A percentile compares a stretch with the other conserved stretches of the same genome.
Evolutionary conservation across 2,329 filamentous ascomycete species (phyloP).

Genomic region (Fusarium temperatum): DNA sequence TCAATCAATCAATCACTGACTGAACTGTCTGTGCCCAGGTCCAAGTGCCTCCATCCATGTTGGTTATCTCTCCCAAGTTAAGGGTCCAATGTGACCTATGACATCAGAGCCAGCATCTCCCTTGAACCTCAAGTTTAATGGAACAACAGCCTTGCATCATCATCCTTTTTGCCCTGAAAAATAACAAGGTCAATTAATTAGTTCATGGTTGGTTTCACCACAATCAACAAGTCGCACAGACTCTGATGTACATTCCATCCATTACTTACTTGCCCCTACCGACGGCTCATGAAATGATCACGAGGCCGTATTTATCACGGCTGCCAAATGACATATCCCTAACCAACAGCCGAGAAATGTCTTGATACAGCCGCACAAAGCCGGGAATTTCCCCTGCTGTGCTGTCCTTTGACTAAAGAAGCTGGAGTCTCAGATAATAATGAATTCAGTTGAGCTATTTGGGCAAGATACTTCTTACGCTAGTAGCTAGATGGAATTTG

Average conservation of each 20-base stretch:
- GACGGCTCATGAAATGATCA: background rate
- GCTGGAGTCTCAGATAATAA: background rate
- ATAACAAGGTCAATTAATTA: background rate
- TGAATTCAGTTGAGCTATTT: background rate
- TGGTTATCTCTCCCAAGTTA: background rate
- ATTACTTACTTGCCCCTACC: background rate
- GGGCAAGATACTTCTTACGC: too few species aligned
- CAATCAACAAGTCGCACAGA: background rate
- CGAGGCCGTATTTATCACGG: background rate
- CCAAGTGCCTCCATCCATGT: slow-evolving; percentile 1
- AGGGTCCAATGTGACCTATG: slow-evolving; percentile 1
- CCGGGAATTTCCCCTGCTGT: background rate
- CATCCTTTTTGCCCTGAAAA: background rate
- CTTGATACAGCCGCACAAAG: background rate
- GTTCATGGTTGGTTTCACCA: background rate
- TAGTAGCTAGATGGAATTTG: background rate
- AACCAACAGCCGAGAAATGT: background rate
- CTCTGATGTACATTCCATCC: background rate
- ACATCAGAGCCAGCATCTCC: slow-evolving; percentile 3
- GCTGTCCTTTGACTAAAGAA: background rate
- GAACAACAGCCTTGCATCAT: background rate
- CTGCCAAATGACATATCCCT: background rate
- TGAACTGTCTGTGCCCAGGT: background rate
- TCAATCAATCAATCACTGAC: background rate
- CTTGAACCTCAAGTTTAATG: background rate